Percentiles rank a stretch among this genome's conserved stretches.
These are phyloP conservation scores for Debaryomyces sp. DNA, from an alignment of 1,139 yeast genomes.

Conservation along the genomic window DNA sequence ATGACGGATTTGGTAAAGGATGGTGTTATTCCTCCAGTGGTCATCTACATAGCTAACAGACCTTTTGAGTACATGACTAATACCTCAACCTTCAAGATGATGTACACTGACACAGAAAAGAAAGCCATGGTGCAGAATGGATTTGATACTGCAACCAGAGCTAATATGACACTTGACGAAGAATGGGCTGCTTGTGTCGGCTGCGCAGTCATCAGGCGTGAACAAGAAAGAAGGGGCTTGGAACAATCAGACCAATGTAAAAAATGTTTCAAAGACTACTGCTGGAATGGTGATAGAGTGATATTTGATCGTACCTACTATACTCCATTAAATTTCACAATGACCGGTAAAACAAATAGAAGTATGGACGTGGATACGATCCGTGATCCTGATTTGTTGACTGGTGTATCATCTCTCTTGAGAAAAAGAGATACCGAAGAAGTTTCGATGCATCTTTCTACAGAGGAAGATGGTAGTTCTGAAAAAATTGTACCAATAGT, in stretches of 20 bases:
- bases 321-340: constrained; percentile 31
- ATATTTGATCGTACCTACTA: constrained; percentile 12
- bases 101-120: constrained; percentile 37
- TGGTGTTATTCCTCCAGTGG: constrained; percentile 39
- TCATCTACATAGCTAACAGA: constrained; percentile 43
- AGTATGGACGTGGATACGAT: constrained; percentile 1
- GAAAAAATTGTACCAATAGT: not conserved
- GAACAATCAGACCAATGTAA: constrained; percentile 43
- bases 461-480: not conserved
- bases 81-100: constrained; percentile 37
- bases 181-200: constrained; percentile 46
- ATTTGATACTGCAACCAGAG: constrained; percentile 33
- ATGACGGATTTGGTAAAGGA: constrained; percentile 38
- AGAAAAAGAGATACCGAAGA: not conserved
- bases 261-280: constrained; percentile 40
- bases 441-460: not conserved
- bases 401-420: not conserved
- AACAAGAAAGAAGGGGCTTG: constrained; percentile 42
- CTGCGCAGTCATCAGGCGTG: constrained; percentile 47
- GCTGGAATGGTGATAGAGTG: constrained; percentile 40
- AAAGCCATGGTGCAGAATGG: constrained; percentile 43
- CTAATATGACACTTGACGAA: constrained; percentile 36
- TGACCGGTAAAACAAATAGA: constrained; percentile 29
- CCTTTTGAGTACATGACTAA: constrained; percentile 43
- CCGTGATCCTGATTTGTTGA: not conserved